Evolutionary conservation across 345 rosid species (phyloP).

Genomic region (Ailanthus altissimus): DNA sequence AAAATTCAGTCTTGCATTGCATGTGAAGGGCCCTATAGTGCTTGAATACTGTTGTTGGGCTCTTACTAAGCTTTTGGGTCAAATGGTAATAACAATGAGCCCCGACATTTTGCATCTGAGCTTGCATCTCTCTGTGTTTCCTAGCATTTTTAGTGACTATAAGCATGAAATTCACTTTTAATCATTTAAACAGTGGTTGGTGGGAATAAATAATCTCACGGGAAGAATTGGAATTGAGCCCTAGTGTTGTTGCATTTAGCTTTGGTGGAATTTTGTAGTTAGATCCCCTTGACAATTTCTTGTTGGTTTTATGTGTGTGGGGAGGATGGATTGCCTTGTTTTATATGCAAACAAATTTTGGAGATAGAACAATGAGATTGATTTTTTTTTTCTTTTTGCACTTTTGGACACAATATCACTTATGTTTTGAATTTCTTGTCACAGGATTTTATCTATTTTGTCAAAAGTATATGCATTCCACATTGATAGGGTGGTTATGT

Average conservation of each 20-base stretch:
- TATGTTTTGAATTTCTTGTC: neutral
- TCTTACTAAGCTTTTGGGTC: neutral
- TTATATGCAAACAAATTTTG: neutral
- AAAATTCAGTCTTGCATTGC: neutral
- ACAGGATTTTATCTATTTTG: neutral
- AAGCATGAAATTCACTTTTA: neutral
- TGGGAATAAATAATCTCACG: neutral
- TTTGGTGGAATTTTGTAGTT: neutral
- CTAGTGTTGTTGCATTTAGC: neutral
- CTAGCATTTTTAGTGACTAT: neutral
- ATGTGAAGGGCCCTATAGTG: neutral
- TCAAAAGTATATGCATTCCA: constrained; percentile 7
- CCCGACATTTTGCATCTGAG: neutral
- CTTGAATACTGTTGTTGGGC: neutral
- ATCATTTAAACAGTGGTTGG: neutral
- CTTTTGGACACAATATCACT: neutral
- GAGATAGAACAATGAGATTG: neutral
- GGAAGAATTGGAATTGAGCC: neutral
- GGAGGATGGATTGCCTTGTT: neutral
- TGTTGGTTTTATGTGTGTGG: neutral
- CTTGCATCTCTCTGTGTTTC: neutral
- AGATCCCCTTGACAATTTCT: neutral
- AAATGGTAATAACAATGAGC: neutral
- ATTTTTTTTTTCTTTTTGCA: neutral
- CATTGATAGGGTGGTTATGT: neutral